Evolutionary conservation across 2,329 filamentous ascomycete genomes (phyloP), one percentile per base, ranked within the genome.

Genomic region (Orbilia quercus): DNA sequence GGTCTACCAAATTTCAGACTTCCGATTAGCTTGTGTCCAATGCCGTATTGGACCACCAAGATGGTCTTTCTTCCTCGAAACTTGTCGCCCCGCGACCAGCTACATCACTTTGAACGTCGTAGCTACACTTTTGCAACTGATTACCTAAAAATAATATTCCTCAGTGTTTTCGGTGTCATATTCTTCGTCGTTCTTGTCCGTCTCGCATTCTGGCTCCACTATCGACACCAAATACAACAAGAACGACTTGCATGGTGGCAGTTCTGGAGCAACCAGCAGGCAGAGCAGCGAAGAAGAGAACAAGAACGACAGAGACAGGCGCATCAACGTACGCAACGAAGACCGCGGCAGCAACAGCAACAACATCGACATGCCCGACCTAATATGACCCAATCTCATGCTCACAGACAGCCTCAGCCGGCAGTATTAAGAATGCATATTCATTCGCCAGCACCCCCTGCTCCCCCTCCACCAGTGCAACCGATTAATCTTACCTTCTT

Each of bases 341-440:
- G 7, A 45, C 20, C 7, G 22, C 18, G n/a, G 42, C 9, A 20
- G 47, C 28, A 31, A 9, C 28, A 31, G 22, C 59, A 42, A 12
- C 53, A 28, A 4, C 12, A 54, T 31, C 47, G 64, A 42, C 18
- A 60, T 16, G 48, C 55, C 3, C n/a, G 25, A n/a, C 64, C 55
- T 23, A 42, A 40, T 48, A 69, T 60, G 51, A 44, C 25, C 38
- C 54, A n/a, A 20, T 48, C 6, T 7, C 38, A 22, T n/a, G n/a
- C n/a, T n/a, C n/a, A n/a, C n/a, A n/a, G n/a, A 11, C 28, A 3
- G 12, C 64, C 64, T 12, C 64, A 60, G 20, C 64, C 64, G 7
- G 64, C 64, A 1, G 23, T 60, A 14, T 31, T 69, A 18, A 47
- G 64, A 23, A 69, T 62, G 64, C 55, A 60, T 62, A 48, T 69